Conservation (phyloP, 768 basidiomycete genomes). For the Asterophora lycoperdoides region DNA sequence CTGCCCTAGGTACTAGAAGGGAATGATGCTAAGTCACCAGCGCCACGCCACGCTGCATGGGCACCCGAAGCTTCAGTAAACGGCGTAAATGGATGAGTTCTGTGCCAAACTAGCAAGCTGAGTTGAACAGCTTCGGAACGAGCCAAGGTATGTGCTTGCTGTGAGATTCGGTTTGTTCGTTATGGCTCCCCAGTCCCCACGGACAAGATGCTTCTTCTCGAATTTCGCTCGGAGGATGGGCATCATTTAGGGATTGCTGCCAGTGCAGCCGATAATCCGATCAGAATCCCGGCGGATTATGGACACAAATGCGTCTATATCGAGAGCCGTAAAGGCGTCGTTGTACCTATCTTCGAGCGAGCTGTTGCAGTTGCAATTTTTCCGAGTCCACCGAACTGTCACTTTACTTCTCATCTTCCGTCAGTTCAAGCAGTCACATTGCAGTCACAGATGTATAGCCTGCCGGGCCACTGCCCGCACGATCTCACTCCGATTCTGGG, state of each 20-base stretch:
- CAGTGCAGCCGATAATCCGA: slow-evolving; percentile 25
- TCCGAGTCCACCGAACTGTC: slow-evolving; percentile 19
- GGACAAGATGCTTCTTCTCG: slow-evolving; percentile 13
- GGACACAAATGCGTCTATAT: slow-evolving; percentile 17
- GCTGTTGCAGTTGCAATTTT: slow-evolving; percentile 24
- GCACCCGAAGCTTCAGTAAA: background rate
- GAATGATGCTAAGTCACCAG: background rate
- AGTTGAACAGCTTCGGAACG: no score
- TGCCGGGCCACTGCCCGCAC: slow-evolving; percentile 23
- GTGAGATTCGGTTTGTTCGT: background rate
- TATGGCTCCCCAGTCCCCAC: slow-evolving; percentile 2
- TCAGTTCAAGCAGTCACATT: slow-evolving; percentile 11
- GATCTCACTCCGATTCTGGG: slow-evolving; percentile 28
- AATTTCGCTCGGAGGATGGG: slow-evolving; percentile 20
- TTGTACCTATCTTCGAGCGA: slow-evolving; percentile 20
- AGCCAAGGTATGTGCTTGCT: background rate
- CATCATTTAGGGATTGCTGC: slow-evolving; percentile 13
- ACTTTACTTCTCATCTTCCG: slow-evolving; percentile 18
- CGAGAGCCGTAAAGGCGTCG: slow-evolving; percentile 18
- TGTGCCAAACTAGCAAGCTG: background rate
- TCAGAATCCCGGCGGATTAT: slow-evolving; percentile 25
- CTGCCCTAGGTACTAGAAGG: background rate
- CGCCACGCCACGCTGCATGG: slow-evolving; percentile 9
- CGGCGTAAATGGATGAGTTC: background rate
- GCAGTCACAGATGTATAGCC: slow-evolving; percentile 24